phyloP scores from a whole-genome alignment of 148 eudicot species.

The Silene latifolia region DNA sequence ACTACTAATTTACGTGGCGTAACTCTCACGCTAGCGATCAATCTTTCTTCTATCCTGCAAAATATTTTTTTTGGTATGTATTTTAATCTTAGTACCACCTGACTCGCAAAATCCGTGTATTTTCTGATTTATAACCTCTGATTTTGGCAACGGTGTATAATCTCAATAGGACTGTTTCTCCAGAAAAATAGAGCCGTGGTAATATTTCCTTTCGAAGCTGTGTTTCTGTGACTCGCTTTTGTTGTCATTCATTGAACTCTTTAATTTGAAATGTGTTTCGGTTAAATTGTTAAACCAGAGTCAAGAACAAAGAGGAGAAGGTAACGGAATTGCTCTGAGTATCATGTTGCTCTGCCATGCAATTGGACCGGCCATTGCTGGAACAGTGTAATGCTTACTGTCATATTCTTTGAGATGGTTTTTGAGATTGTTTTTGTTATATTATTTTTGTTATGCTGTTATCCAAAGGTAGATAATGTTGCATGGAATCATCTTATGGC shows the following conservation, averaged over 20 bases:
- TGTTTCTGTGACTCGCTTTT: too few species aligned
- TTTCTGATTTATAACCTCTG: background rate
- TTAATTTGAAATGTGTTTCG: too few species aligned
- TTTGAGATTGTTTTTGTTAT: too few species aligned
- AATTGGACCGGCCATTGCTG: constrained; percentile 63
- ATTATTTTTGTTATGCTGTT: too few species aligned
- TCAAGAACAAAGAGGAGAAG: constrained; percentile 68
- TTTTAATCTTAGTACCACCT: background rate
- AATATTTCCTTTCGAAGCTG: constrained; percentile 6
- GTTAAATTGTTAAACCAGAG: too few species aligned
- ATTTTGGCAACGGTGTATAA: too few species aligned
- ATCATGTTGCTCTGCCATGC: constrained; percentile 60
- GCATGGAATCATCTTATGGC: too few species aligned
- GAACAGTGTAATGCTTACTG: constrained; percentile 60
- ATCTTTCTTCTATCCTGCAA: constrained; percentile 32
- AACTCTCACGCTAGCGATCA: constrained; percentile 16
- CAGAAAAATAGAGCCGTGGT: constrained; percentile 45
- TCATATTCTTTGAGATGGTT: too few species aligned
- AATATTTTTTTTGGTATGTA: constrained; percentile 35
- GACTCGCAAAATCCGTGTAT: too few species aligned
- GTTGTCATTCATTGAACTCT: background rate
- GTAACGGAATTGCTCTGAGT: constrained; percentile 60
- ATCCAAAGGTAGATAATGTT: too few species aligned
- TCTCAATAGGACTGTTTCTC: constrained; percentile 36
- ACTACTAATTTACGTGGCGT: too few species aligned